These are phyloP conservation scores for Nakaseomyces glabratus DNA, from an alignment of 1,139 yeast species.

Conservation along the genomic window DNA sequence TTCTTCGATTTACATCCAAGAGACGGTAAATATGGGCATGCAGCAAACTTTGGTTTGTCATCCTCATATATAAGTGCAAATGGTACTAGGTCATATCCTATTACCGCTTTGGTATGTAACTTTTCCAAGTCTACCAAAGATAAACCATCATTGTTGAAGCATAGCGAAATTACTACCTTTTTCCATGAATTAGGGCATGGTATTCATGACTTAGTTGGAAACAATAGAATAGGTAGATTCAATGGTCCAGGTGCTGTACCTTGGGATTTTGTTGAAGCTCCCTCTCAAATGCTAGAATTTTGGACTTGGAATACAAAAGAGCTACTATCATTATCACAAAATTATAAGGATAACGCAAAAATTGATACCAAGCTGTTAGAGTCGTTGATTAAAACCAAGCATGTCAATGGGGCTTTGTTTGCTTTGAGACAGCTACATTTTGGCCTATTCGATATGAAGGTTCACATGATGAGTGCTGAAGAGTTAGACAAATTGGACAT, in stretches of 20 bases:
- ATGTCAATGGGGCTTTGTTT: conserved; percentile 64
- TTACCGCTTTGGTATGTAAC: conserved; percentile 75
- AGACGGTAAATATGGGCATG: conserved; percentile 79
- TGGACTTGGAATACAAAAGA: conserved; percentile 76
- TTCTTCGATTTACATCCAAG: conserved; percentile 80
- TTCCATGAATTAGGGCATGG: conserved; percentile 92
- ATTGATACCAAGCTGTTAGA: conserved; percentile 52
- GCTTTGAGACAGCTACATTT: conserved; percentile 70
- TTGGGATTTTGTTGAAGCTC: conserved; percentile 84
- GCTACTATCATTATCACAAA: conserved; percentile 51
- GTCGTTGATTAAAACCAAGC: conserved; percentile 56
- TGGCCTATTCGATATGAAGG: conserved; percentile 64
- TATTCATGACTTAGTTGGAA: conserved; percentile 65
- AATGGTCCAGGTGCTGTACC: conserved; percentile 66
- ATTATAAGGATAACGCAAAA: conserved; percentile 52
- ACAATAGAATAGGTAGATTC: conserved; percentile 55
- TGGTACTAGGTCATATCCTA: conserved; percentile 52
- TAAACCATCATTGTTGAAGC: conserved; percentile 70
- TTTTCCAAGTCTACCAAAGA: conserved; percentile 65
- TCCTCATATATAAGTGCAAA: conserved; percentile 49
- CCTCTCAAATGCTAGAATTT: conserved; percentile 81
- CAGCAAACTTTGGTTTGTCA: conserved; percentile 66
- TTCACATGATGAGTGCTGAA: conserved; percentile 44
- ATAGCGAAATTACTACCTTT: conserved; percentile 70
- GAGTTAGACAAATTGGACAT: conserved; percentile 40